Evolutionary conservation across 495 filamentous ascomycete species (phyloP).

Genomic region (Xylaria intraflava): DNA sequence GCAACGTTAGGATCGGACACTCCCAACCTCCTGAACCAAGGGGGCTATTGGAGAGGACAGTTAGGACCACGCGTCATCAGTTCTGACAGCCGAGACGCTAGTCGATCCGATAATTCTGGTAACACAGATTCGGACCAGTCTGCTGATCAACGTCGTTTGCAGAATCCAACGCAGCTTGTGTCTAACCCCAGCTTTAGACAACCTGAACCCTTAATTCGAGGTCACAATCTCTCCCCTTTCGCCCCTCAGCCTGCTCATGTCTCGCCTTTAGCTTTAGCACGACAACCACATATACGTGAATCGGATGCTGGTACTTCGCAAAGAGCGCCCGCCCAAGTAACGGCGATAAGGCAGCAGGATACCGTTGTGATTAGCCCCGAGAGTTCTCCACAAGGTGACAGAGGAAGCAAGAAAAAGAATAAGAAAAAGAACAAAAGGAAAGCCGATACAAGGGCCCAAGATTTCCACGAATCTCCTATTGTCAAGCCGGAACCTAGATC

Average conservation of each 20-base stretch:
- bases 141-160: constrained; percentile 29
- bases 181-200: constrained; percentile 27
- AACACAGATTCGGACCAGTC: constrained; percentile 31
- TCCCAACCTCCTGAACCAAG: not conserved
- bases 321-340: constrained; percentile 43
- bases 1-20: constrained; percentile 7
- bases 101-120: constrained; percentile 37
- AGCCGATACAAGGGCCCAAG: constrained; percentile 35
- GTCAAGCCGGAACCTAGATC: constrained; percentile 88
- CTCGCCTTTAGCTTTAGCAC: constrained; percentile 63
- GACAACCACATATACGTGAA: constrained; percentile 47
- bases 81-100: constrained; percentile 33
- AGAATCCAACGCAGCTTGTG: constrained; percentile 27
- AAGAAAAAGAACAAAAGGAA: constrained; percentile 50
- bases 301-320: constrained; percentile 23
- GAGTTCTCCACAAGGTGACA: constrained; percentile 42
- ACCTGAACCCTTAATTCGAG: constrained; percentile 32
- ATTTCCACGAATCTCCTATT: constrained; percentile 43
- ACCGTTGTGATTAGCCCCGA: constrained; percentile 42
- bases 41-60: constrained; percentile 13
- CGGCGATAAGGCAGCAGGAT: constrained; percentile 41
- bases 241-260: constrained; percentile 79
- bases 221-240: constrained; percentile 57
- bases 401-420: constrained; percentile 32
- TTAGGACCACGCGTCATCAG: constrained; percentile 23